A percentile compares a stretch with the other conserved stretches of the same genome.
Conservation (phyloP, 1,284 basidiomycete genomes). For the Cutaneotrichosporon sp. region DNA sequence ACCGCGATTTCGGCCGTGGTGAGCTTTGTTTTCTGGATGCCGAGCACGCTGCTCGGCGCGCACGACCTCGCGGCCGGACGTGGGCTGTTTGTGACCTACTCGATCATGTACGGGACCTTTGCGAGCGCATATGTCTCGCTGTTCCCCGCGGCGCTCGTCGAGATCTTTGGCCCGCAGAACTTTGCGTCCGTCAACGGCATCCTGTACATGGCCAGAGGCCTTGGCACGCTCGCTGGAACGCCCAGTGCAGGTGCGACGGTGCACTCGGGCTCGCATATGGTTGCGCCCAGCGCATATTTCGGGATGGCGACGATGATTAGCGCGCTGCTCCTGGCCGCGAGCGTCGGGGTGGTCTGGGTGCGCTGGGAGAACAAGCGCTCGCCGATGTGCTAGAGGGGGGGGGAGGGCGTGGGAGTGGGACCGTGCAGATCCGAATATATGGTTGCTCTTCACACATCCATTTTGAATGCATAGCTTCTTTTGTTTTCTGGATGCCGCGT, state of each 20-base stretch:
- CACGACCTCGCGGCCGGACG: slow-evolving; percentile 15
- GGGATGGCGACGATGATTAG: slow-evolving; percentile 23
- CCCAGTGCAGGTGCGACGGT: slow-evolving; percentile 27
- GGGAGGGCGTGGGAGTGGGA: too few relatives aligned
- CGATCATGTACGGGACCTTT: slow-evolving; percentile 33
- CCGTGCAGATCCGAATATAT: too few relatives aligned
- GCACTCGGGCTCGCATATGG: not conserved
- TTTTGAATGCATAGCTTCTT: too few relatives aligned
- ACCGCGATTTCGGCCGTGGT: slow-evolving; percentile 36
- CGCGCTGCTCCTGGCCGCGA: slow-evolving; percentile 18
- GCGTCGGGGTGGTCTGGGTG: slow-evolving; percentile 22
- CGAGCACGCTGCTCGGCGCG: slow-evolving; percentile 23
- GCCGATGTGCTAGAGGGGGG: not conserved
- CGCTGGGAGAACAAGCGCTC: slow-evolving; percentile 7
- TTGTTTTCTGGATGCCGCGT: too few relatives aligned
- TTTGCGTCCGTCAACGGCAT: slow-evolving; percentile 40
- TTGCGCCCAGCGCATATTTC: slow-evolving; percentile 12
- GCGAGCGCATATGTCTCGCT: slow-evolving; percentile 37
- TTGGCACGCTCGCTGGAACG: slow-evolving; percentile 37
- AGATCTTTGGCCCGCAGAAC: slow-evolving; percentile 39
- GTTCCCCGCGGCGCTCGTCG: slow-evolving; percentile 38
- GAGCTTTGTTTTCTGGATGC: slow-evolving; percentile 38
- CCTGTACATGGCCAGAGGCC: slow-evolving; percentile 34
- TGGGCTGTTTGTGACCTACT: slow-evolving; percentile 36
- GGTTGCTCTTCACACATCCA: too few relatives aligned